A percentile compares a stretch with the other conserved stretches of the same genome.
Conservation (phyloP, 164 flowering plant genomes). For the Magnolia changhungtana region DNA sequence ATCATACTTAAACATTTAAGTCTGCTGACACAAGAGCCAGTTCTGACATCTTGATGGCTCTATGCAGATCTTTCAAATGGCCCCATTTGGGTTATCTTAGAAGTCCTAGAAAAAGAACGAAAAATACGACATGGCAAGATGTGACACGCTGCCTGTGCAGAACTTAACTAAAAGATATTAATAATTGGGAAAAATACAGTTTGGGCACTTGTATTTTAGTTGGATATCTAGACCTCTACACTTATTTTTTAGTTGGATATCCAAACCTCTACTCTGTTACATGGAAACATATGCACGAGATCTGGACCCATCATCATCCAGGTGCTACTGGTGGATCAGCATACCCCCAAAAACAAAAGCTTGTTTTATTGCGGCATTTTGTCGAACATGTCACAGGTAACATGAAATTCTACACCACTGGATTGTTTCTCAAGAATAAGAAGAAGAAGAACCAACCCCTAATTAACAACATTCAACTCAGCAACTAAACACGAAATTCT, state of each 20-base stretch:
- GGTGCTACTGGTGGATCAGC: neutral
- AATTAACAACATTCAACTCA: too few relatives aligned
- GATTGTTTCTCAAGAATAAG: too few relatives aligned
- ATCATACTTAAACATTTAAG: too few relatives aligned
- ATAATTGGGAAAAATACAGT: neutral
- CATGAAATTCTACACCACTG: too few relatives aligned
- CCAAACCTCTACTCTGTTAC: neutral
- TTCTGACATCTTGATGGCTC: constrained; percentile 76
- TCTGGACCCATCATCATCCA: neutral
- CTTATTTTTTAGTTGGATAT: too few relatives aligned
- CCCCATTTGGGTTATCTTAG: constrained; percentile 78
- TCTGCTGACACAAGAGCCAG: constrained; percentile 74
- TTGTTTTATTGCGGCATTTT: too few relatives aligned
- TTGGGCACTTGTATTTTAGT: neutral
- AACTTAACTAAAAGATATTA: neutral
- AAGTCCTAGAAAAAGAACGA: constrained; percentile 42
- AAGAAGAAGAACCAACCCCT: too few relatives aligned
- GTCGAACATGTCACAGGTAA: too few relatives aligned
- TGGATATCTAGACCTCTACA: too few relatives aligned
- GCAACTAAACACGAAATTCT: too few relatives aligned
- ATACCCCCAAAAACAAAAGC: neutral
- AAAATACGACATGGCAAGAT: neutral
- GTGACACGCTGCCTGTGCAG: neutral
- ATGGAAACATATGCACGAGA: neutral
- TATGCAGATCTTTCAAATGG: constrained; percentile 78